Conservation (phyloP, 176 grass and related monocot species). For the Hyparrhenia diplandra region DNA sequence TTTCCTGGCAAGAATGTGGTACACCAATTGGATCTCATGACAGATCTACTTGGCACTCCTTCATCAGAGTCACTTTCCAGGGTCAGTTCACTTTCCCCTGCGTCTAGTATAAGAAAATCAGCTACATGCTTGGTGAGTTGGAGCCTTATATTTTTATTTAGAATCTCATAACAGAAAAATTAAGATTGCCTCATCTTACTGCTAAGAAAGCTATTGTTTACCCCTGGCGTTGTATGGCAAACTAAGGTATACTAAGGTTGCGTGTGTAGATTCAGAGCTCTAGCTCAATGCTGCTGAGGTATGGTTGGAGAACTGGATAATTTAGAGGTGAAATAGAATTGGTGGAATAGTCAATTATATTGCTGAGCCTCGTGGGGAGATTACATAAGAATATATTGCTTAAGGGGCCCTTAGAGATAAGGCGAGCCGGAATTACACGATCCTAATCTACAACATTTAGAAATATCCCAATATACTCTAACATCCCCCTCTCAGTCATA, state of each 20-base stretch:
- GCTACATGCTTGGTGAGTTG: not conserved
- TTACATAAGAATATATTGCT: not conserved
- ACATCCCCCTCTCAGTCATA: no score
- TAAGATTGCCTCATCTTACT: not conserved
- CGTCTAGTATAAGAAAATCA: constrained; percentile 6
- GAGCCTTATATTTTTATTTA: not conserved
- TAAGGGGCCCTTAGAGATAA: not conserved
- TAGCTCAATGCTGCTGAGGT: not conserved
- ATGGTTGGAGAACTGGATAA: not conserved
- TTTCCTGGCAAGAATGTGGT: constrained; percentile 89
- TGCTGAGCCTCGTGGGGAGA: not conserved
- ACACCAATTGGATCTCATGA: constrained; percentile 85
- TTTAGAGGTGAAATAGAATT: not conserved
- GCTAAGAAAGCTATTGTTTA: not conserved
- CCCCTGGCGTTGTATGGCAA: not conserved
- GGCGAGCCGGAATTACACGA: not conserved
- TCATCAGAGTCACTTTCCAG: constrained; percentile 55
- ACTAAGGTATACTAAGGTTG: not conserved
- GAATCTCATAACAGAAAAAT: not conserved
- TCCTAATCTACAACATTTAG: not conserved
- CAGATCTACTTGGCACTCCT: constrained; percentile 77
- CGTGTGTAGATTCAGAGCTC: not conserved
- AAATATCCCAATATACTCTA: not conserved
- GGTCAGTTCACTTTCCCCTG: constrained; percentile 31
- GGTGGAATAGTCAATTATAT: not conserved